Conservation (phyloP, 2,329 filamentous ascomycete species). For the Fusarium sp. region DNA sequence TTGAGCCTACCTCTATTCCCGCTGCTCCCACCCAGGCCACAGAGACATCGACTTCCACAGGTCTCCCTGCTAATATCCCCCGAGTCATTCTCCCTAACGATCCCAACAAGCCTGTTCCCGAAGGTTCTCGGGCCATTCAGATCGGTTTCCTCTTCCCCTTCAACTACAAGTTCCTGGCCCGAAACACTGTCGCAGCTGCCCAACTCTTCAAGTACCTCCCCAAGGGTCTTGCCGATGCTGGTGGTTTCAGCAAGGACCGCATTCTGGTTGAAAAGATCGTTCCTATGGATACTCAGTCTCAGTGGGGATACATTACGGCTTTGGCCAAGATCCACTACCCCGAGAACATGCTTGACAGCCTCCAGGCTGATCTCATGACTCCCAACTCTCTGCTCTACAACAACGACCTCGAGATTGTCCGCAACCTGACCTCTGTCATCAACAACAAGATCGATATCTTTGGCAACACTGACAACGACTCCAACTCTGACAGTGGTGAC, state of each 20-base stretch:
- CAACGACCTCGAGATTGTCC: constrained; percentile 72
- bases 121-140: constrained; percentile 78
- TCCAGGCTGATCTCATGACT: constrained; percentile 76
- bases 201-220: constrained; percentile 89
- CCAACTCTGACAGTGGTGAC: constrained; percentile 46
- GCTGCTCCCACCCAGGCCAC: constrained; percentile 46
- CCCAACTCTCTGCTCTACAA: constrained; percentile 81
- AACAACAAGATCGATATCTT: constrained; percentile 75
- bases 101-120: constrained; percentile 63
- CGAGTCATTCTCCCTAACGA: constrained; percentile 78
- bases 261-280: constrained; percentile 77
- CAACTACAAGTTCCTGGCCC: constrained; percentile 86
- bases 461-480: constrained; percentile 55
- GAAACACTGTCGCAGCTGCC: constrained; percentile 75
- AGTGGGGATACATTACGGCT: constrained; percentile 83
- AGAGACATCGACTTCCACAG: constrained; percentile 59
- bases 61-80: constrained; percentile 75
- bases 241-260: constrained; percentile 65
- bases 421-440: constrained; percentile 81
- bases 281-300: constrained; percentile 77
- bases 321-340: constrained; percentile 77
- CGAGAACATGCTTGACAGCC: constrained; percentile 71
- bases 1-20: constrained; percentile 57
- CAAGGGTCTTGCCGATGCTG: constrained; percentile 72
- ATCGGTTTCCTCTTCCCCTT: constrained; percentile 84